Conservation (phyloP, 2,329 filamentous ascomycete genomes). For the Fusarium nelsonii region DNA sequence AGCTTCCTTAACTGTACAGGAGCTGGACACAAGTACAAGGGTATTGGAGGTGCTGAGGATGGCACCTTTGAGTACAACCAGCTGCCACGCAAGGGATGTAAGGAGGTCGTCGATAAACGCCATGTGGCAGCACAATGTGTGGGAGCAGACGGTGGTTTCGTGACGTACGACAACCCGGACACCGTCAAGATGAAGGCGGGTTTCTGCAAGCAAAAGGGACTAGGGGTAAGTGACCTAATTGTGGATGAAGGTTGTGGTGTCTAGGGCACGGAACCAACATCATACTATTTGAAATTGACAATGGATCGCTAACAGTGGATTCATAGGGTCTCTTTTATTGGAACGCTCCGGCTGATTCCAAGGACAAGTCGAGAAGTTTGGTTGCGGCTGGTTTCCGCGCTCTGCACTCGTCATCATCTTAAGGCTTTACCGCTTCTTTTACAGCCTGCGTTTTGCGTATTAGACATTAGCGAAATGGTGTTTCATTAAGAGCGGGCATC, state of each 20-base stretch:
- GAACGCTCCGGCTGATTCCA: conserved; percentile 79
- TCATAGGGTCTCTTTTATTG: conserved; percentile 81
- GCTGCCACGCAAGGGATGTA: conserved; percentile 71
- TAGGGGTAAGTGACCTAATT: conserved; percentile 66
- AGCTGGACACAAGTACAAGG: conserved; percentile 71
- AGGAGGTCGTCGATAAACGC: conserved; percentile 76
- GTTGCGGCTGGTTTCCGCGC: conserved; percentile 70
- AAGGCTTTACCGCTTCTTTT: conserved; percentile 17
- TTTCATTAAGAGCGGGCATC: conserved; percentile 40
- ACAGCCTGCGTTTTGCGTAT: conserved; percentile 29
- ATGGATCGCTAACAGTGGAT: conserved; percentile 37
- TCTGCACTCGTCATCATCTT: conserved; percentile 60
- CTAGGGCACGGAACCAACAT: conserved; percentile 26
- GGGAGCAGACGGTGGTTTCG: conserved; percentile 80
- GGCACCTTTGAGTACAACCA: conserved; percentile 81
- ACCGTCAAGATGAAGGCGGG: conserved; percentile 81
- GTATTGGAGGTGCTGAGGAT: conserved; percentile 67
- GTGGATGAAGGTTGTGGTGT: conserved; percentile 20
- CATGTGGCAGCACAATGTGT: conserved; percentile 78
- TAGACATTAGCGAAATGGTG: conserved; percentile 36
- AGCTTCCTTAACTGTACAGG: conserved; percentile 76
- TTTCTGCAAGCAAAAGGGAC: conserved; percentile 76
- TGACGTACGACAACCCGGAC: conserved; percentile 82
- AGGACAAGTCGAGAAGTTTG: conserved; percentile 67
- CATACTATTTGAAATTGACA: conserved; percentile 8